phyloP scores from a whole-genome alignment of 1,284 basidiomycete species.

The Heliocybe sulcata region DNA sequence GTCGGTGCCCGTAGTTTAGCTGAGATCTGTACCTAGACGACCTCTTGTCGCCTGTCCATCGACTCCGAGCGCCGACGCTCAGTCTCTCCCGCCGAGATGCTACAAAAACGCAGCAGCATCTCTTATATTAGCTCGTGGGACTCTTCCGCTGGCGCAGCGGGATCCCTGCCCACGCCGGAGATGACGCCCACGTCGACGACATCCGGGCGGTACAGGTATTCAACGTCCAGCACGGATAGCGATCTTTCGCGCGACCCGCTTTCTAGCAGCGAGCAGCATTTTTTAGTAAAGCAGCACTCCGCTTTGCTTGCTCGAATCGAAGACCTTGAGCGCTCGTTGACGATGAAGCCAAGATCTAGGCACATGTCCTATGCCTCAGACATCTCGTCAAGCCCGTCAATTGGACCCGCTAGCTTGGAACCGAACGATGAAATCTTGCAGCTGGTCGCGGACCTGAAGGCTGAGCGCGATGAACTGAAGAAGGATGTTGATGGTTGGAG shows the following conservation, averaged over 20 bases:
- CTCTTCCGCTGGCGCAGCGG: conserved; percentile 27
- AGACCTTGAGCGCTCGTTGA: conserved; percentile 66
- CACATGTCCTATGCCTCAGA: conserved; percentile 48
- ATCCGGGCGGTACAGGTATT: conserved; percentile 14
- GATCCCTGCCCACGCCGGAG: conserved; percentile 62
- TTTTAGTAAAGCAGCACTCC: conserved; percentile 75
- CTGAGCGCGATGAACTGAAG: conserved; percentile 73
- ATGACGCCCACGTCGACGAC: conserved; percentile 49
- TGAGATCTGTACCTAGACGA: no score
- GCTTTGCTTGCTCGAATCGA: conserved; percentile 72
- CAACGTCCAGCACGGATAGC: conserved; percentile 22
- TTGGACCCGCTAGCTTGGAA: conserved; percentile 27
- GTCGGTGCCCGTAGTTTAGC: no score
- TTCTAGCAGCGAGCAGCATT: conserved; percentile 64
- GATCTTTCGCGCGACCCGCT: conserved; percentile 38
- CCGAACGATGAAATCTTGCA: conserved; percentile 68
- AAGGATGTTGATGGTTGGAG: conserved; percentile 73
- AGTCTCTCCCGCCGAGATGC: conserved; percentile 10
- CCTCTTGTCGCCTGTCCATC: no score
- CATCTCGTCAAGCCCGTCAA: conserved; percentile 14
- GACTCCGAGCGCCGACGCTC: conserved; percentile 12
- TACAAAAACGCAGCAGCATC: conserved; percentile 53
- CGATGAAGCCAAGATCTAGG: conserved; percentile 41
- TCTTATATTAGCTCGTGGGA: conserved; percentile 54
- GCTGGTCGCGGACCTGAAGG: conserved; percentile 67